Base-by-base conservation (phyloP, 768 basidiomycete genomes). In the Suillus bovinus region DNA sequence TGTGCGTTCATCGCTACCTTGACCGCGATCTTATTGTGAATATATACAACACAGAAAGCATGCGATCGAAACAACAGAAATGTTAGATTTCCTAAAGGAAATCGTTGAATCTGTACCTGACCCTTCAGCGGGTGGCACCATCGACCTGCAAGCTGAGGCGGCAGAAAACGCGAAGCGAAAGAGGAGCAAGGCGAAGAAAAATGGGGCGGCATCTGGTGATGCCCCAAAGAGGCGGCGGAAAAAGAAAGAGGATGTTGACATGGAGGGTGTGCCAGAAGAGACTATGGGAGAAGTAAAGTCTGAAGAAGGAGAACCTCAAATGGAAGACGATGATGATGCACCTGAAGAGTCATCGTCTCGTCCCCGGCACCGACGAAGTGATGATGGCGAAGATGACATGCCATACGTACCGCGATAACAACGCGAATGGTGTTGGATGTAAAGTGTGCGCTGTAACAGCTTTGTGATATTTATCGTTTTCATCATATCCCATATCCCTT, bases 31-130 rank as follows among this genome's bases (percentile, higher is more conserved):
- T 55, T 59, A 46, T 38, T 44, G 42, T 31, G 59, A 31, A 46
- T 39, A 11, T 10, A 14, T 57, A 46, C 31, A n/a, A 7, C 10
- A 13, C 72, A 98, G 96, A 66, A 99, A 99, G 81, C 92, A 94
- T 68, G 93, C 94, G 0, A 87, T 98, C 10, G 90, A 92, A 61
- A 88, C 87, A 17, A 90, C 88, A 13, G 89, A 94, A 66, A 91
- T 87, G 80, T 86, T 98, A 56, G 96, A 98, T 74, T 99, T 98
- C 76, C 83, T 98, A 36, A 91, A 93, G 71, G 95, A 98, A 71
- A 86, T 97, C 58, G 94, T 96, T 27, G 87, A 90, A 70, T 78
- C 81, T 39, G 86, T 96, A 7, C 90, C 93, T 1, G 95, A 98
- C 74, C 95, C 95, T 0, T 90, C 91, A 4, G 86, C 86, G 22